phyloP scores from a whole-genome alignment of 495 filamentous ascomycete genomes.

The Hypoxylon intermedium region DNA sequence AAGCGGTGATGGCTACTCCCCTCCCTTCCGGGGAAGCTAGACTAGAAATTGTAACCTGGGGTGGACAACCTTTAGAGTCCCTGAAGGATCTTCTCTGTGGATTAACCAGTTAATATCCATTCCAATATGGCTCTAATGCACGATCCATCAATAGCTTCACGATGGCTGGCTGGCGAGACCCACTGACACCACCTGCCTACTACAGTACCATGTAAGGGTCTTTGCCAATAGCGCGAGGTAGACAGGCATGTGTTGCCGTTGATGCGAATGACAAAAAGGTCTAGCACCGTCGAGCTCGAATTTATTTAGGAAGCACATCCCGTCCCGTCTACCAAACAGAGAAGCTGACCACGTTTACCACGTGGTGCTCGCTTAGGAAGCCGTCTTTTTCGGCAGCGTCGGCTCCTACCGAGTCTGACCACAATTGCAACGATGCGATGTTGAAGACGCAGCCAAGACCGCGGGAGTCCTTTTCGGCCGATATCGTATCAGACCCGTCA shows the following conservation, averaged over 20 bases:
- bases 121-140: slow-evolving; percentile 39
- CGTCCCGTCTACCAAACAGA: slow-evolving; percentile 30
- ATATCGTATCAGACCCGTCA: slow-evolving; percentile 34
- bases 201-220: slow-evolving; percentile 36
- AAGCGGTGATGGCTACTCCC: no score
- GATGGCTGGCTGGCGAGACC: slow-evolving; percentile 36
- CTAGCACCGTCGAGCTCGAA: slow-evolving; percentile 11
- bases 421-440: slow-evolving; percentile 29
- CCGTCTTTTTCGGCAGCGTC: slow-evolving; percentile 30
- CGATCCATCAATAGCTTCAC: slow-evolving; percentile 40
- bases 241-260: slow-evolving; percentile 29
- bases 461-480: slow-evolving; percentile 35
- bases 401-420: slow-evolving; percentile 41
- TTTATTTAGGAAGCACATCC: slow-evolving; percentile 34
- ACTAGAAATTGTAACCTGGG: slow-evolving; percentile 29
- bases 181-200: slow-evolving; percentile 41
- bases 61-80: slow-evolving; percentile 7
- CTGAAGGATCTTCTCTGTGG: slow-evolving; percentile 38
- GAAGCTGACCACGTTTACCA: slow-evolving; percentile 40
- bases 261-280: slow-evolving; percentile 30
- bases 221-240: slow-evolving; percentile 39
- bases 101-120: slow-evolving; percentile 38
- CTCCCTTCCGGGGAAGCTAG: slow-evolving; percentile 32
- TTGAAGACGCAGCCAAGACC: slow-evolving; percentile 38
- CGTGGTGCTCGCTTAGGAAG: slow-evolving; percentile 35